phyloP scores from a whole-genome alignment of 73 alveolate species.

The Chromera velia region DNA sequence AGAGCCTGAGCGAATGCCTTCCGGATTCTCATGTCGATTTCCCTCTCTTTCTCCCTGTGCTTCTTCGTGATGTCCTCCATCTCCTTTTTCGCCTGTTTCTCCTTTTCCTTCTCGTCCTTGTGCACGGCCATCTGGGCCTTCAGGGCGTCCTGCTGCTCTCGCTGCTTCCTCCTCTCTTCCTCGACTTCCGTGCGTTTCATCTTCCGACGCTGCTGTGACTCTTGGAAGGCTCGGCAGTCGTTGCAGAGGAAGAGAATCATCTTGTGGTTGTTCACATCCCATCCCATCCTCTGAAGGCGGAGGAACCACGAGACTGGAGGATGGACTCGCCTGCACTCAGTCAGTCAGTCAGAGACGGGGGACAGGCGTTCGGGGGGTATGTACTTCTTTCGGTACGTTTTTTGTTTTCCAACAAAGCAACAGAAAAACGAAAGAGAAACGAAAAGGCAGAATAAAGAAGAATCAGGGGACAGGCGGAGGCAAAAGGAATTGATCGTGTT shows the following conservation, averaged over 20 bases:
- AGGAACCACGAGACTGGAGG: not conserved
- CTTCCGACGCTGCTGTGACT: not conserved
- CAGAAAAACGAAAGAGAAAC: not conserved
- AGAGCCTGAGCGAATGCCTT: too few species aligned
- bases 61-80: too few species aligned
- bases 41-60: too few species aligned
- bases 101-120: not conserved
- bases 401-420: too few species aligned
- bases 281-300: not conserved
- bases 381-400: not conserved
- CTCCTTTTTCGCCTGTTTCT: too few species aligned
- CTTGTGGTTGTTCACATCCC: constrained; percentile 9
- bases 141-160: not conserved
- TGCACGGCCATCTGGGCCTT: not conserved
- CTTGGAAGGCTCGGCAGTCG: constrained; percentile 1
- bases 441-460: not conserved
- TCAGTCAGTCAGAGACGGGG: not conserved
- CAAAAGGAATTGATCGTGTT: too few species aligned
- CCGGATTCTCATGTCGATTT: too few species aligned
- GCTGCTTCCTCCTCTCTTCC: not conserved
- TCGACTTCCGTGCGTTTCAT: not conserved
- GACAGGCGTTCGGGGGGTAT: not conserved
- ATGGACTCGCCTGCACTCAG: not conserved
- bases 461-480: not conserved
- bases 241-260: constrained; percentile 42